Evolutionary conservation across 2,329 filamentous ascomycete genomes (phyloP), one percentile per base, ranked within the genome.

Genomic region (Colletotrichum melonis): DNA sequence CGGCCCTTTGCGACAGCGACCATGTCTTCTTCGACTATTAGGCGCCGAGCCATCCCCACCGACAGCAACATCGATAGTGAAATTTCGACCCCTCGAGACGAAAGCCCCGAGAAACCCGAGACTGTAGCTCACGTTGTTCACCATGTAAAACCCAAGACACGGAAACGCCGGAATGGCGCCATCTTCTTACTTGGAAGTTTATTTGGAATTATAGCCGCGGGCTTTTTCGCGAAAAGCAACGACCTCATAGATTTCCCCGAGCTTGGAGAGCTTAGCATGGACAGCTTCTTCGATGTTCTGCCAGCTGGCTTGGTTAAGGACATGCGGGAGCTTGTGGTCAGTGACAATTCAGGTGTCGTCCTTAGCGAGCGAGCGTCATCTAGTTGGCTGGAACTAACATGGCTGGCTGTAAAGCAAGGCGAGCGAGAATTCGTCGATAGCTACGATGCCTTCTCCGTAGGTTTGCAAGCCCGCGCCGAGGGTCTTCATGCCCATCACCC

Each of bases 361-460:
- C 38, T 24, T 12, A 46, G 62, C 12, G 16, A 24, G n/a, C 28
- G 46, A 6, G 26, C 35, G 28, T 16, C 24, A 52, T 49, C 60
- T 24, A 57, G 46, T 28, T 74, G 57, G 54, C 60, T 49, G 42
- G 19, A 63, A 35, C 79, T 35, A 57, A 54, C 79, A 75, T 66
- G 62, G n/a, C 59, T 54, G 28, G 28, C 59, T 57, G 56, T 75
- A 78, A 77, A 93, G 92, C 94, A 94, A 86, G 92, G 93, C 78
- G 95, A 98, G 84, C 92, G 94, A 76, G 95, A 97, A 77, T 84
- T 88, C 56, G 90, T 94, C 56, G 92, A 97, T 76, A 93, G 93
- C 78, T 98, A 98, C 83, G 97, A 99, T 85, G 94, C 95, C 6
- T 99, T 99, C 80, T 91, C 95, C 1, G 94, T 98, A 59, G 97